Evolutionary conservation across 2,329 filamentous ascomycete genomes (phyloP).

Genomic region (Fusarium duplospermum): DNA sequence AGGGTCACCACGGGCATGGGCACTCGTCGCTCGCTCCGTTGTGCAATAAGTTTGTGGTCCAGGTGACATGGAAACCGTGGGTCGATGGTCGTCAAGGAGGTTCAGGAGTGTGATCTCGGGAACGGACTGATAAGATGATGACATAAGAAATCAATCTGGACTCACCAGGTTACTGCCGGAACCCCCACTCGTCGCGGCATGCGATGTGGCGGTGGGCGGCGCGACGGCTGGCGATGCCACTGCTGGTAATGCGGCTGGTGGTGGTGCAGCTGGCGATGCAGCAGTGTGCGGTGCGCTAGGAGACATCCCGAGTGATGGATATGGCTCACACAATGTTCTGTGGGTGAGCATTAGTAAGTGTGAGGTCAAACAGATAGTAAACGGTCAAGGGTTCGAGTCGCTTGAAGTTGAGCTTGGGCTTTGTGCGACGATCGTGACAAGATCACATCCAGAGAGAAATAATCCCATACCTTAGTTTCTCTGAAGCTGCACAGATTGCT

Average conservation of each 20-base stretch:
- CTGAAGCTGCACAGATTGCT: background rate
- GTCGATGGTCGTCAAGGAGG: background rate
- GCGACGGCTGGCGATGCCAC: background rate
- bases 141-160: constrained; percentile 27
- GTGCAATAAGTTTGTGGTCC: background rate
- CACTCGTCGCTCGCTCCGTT: background rate
- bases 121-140: constrained; percentile 16
- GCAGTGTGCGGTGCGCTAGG: constrained; percentile 54
- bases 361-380: constrained; percentile 9
- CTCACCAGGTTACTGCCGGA: constrained; percentile 56
- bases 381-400: background rate
- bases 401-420: background rate
- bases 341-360: constrained; percentile 29
- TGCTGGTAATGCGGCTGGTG: background rate
- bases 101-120: constrained; percentile 11
- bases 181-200: constrained; percentile 55
- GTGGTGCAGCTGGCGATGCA: background rate
- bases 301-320: constrained; percentile 41
- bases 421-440: background rate
- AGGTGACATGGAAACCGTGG: constrained; percentile 10
- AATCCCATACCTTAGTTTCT: constrained; percentile 57
- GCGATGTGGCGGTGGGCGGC: constrained; percentile 42
- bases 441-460: background rate
- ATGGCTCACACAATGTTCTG: constrained; percentile 32
- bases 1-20: constrained; percentile 3